Evolutionary conservation across 2,329 filamentous ascomycete genomes (phyloP).

Genomic region (Clarireedia sp.): DNA sequence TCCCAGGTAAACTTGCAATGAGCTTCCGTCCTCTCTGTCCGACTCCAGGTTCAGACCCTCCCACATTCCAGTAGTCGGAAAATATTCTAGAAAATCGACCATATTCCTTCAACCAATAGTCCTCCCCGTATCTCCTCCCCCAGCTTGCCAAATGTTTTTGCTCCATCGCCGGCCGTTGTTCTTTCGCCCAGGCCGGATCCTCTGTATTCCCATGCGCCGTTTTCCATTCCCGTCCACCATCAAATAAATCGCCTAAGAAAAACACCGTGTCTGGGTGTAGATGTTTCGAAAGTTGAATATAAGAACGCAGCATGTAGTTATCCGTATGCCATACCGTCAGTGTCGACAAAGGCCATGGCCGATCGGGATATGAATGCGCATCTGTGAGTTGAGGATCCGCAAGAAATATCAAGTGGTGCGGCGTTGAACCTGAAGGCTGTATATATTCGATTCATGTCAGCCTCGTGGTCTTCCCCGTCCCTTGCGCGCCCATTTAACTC

Average conservation of each 20-base stretch:
- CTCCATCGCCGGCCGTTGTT: conserved; percentile 44
- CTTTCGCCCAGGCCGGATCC: conserved; percentile 51
- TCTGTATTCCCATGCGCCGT: conserved; percentile 54
- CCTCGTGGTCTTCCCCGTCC: conserved; percentile 7
- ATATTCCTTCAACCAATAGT: conserved; percentile 84
- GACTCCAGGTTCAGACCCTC: conserved; percentile 43
- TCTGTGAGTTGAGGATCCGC: conserved; percentile 69
- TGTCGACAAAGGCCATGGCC: conserved; percentile 61
- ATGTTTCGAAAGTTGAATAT: conserved; percentile 64
- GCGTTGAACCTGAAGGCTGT: conserved; percentile 68
- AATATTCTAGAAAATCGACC: conserved; percentile 81
- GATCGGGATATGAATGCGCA: conserved; percentile 65
- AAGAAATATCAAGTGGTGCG: conserved; percentile 65
- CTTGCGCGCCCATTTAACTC: conserved; percentile 27
- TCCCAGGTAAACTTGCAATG: conserved; percentile 80
- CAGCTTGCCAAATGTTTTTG: conserved; percentile 52
- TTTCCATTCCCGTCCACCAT: conserved; percentile 92
- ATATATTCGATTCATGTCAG: conserved; percentile 12
- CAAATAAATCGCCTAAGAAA: conserved; percentile 91
- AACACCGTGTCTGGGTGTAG: conserved; percentile 81
- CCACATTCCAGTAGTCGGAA: conserved; percentile 58
- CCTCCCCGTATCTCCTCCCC: conserved; percentile 68
- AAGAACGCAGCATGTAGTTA: conserved; percentile 79
- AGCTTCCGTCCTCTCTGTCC: conserved; percentile 66
- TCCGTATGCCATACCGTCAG: conserved; percentile 71